Percentiles rank a stretch among this genome's conserved stretches.
Conservation (phyloP, 371 early-diverging fungal species). For the Apophysomyces trapeziformis region DNA sequence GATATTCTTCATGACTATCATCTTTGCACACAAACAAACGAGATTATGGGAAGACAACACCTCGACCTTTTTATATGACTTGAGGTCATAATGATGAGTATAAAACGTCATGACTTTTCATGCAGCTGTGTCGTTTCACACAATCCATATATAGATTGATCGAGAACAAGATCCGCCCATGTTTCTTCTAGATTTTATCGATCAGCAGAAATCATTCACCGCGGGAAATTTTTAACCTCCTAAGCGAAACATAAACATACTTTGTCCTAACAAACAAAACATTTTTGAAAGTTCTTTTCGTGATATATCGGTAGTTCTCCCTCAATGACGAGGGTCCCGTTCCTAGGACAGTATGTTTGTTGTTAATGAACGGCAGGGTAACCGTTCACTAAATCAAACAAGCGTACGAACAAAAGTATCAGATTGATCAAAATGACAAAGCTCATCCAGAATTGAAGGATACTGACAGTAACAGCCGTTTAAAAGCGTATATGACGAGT, state of each 20-base stretch:
- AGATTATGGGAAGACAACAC: not conserved
- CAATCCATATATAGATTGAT: not conserved
- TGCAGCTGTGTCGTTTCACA: not conserved
- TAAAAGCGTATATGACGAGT: too few species aligned
- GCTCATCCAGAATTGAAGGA: too few species aligned
- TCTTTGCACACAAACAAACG: not conserved
- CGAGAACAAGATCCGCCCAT: not conserved
- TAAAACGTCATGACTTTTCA: slow-evolving; percentile 2
- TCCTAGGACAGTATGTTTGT: too few species aligned
- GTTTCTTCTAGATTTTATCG: not conserved
- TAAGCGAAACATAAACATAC: too few species aligned
- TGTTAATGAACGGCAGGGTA: too few species aligned
- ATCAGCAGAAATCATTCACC: not conserved
- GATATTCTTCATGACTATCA: slow-evolving; percentile 11
- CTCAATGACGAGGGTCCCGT: too few species aligned
- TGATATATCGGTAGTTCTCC: not conserved
- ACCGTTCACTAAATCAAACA: too few species aligned
- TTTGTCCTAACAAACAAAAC: too few species aligned
- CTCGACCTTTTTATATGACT: not conserved
- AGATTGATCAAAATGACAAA: too few species aligned
- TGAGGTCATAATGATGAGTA: not conserved
- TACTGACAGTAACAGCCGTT: too few species aligned
- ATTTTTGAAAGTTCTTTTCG: too few species aligned
- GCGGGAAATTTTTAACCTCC: not conserved
- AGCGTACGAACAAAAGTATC: too few species aligned